A percentile compares a stretch with the other conserved stretches of the same genome.
These are phyloP conservation scores for Pseudotsuga menziesii DNA, from an alignment of 75 land plant genomes.

Conservation along the genomic window DNA sequence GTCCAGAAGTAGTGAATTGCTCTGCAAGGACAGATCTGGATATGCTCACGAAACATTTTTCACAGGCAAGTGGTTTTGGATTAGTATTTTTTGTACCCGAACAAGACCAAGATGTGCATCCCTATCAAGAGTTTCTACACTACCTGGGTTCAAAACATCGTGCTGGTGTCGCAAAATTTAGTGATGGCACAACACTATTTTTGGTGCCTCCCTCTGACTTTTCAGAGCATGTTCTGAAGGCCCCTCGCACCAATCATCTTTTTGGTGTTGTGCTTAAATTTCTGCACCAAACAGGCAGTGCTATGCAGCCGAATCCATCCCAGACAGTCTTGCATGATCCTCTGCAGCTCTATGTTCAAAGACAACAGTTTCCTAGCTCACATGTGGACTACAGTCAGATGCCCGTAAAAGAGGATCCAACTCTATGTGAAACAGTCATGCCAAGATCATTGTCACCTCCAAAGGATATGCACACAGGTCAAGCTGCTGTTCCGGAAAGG, in stretches of 20 bases:
- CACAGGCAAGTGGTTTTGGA: constrained; percentile 76
- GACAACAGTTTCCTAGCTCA: constrained; percentile 15
- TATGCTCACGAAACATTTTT: constrained; percentile 72
- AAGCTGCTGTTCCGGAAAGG: constrained; percentile 17
- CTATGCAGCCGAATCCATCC: neutral
- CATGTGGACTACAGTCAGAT: constrained; percentile 14
- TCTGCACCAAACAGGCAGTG: constrained; percentile 14
- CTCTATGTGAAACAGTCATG: constrained; percentile 5
- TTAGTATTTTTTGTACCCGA: constrained; percentile 85
- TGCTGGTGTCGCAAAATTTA: constrained; percentile 90
- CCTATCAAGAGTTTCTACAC: constrained; percentile 87
- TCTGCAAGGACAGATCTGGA: constrained; percentile 91
- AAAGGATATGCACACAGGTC: neutral
- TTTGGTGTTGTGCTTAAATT: constrained; percentile 88
- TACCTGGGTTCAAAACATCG: constrained; percentile 75
- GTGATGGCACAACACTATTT: constrained; percentile 87
- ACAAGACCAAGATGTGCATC: constrained; percentile 75
- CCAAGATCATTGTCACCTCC: constrained; percentile 15
- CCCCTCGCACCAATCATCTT: constrained; percentile 70
- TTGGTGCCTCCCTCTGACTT: constrained; percentile 97
- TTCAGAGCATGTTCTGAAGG: constrained; percentile 64
- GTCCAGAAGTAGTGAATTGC: constrained; percentile 85
- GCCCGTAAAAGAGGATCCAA: constrained; percentile 22
- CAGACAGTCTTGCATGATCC: neutral
- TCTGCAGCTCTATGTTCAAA: constrained; percentile 16